These are phyloP conservation scores for Fusarium newnesense DNA, from an alignment of 2,329 filamentous ascomycete genomes.

Conservation along the genomic window DNA sequence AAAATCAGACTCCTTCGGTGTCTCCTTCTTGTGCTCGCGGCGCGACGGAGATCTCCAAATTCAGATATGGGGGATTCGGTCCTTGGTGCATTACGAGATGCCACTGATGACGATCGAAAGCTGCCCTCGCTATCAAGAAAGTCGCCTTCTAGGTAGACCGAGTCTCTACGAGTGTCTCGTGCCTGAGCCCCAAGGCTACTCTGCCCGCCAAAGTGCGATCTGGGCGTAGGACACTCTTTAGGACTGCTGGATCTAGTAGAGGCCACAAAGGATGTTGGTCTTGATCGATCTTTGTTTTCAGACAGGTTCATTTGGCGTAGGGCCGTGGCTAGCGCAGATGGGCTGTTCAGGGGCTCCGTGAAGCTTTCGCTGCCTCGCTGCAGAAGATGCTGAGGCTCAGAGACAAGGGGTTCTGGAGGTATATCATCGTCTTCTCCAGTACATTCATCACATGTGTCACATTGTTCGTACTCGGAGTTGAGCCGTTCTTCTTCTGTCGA, in stretches of 20 bases:
- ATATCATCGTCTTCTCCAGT: slow-evolving; percentile 36
- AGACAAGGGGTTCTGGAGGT: slow-evolving; percentile 22
- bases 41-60: slow-evolving; percentile 77
- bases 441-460: slow-evolving; percentile 52
- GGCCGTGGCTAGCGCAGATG: slow-evolving; percentile 67
- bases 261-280: slow-evolving; percentile 63
- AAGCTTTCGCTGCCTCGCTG: slow-evolving; percentile 27
- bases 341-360: slow-evolving; percentile 46
- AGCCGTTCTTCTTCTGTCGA: slow-evolving; percentile 71
- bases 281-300: slow-evolving; percentile 53
- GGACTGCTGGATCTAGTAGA: slow-evolving; percentile 92
- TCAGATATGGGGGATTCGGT: slow-evolving; percentile 94
- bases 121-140: slow-evolving; percentile 88
- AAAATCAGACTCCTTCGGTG: slow-evolving; percentile 90
- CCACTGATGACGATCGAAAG: slow-evolving; percentile 79
- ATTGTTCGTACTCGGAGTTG: slow-evolving; percentile 43
- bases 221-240: slow-evolving; percentile 88
- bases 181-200: slow-evolving; percentile 65
- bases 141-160: slow-evolving; percentile 86
- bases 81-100: slow-evolving; percentile 73
- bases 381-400: slow-evolving; percentile 22
- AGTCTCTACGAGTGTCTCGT: slow-evolving; percentile 77
- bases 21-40: slow-evolving; percentile 81
- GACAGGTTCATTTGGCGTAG: slow-evolving; percentile 55
- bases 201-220: slow-evolving; percentile 75